These are phyloP conservation scores for Plasmodium yoelii DNA, from an alignment of 169 alveolate genomes.

Conservation along the genomic window DNA sequence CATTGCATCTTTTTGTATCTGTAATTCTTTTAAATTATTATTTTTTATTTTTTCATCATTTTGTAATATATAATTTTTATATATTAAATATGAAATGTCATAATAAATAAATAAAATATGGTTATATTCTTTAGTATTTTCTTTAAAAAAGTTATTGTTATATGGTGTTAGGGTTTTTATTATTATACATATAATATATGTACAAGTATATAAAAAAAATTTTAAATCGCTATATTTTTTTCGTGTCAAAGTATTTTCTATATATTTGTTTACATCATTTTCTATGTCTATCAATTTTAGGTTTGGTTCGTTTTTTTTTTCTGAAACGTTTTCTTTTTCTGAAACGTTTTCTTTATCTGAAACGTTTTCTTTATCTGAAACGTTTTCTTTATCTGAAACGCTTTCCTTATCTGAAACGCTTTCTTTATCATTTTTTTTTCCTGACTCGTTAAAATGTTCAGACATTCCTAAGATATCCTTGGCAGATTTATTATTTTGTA, in stretches of 20 bases:
- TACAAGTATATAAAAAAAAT: constrained; percentile 54
- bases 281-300: not conserved
- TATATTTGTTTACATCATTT: constrained; percentile 7
- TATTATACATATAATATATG: constrained; percentile 27
- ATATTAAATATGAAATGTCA: constrained; percentile 44
- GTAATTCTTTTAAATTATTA: constrained; percentile 3
- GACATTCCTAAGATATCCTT: not conserved
- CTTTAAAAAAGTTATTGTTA: not conserved
- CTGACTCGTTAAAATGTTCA: not conserved
- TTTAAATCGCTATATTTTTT: constrained; percentile 31
- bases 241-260: constrained; percentile 1
- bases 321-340: too few relatives aligned
- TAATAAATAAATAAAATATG: constrained; percentile 35
- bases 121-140: not conserved
- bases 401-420: too few relatives aligned
- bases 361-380: too few relatives aligned
- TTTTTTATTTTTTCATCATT: not conserved
- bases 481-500: not conserved
- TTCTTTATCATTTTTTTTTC: not conserved
- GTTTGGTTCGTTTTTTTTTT: not conserved
- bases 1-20: constrained; percentile 24
- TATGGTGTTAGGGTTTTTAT: not conserved
- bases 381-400: too few relatives aligned
- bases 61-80: constrained; percentile 17
- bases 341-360: too few relatives aligned